phyloP scores from a whole-genome alignment of 1,284 basidiomycete species.

The Takashimella tepidaria region DNA sequence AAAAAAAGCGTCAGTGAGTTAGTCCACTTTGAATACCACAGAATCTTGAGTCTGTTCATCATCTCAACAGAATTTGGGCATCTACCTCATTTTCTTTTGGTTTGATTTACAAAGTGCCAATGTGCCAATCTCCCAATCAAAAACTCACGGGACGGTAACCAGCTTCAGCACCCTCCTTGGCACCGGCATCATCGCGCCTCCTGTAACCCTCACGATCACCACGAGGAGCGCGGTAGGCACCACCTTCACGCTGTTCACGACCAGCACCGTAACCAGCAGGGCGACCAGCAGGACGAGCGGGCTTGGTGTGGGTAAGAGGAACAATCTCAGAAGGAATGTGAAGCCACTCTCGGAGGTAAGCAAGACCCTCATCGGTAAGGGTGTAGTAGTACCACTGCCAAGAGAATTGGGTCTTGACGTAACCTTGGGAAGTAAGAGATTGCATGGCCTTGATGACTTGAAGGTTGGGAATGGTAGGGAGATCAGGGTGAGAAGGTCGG shows the following conservation, averaged over 20 bases:
- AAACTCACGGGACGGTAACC: slow-evolving; percentile 65
- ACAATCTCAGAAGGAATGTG: slow-evolving; percentile 92
- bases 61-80: no score
- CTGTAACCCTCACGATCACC: slow-evolving; percentile 80
- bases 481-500: slow-evolving; percentile 93
- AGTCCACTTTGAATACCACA: no score
- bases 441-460: slow-evolving; percentile 99
- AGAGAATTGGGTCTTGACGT: slow-evolving; percentile 96
- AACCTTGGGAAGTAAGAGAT: slow-evolving; percentile 90
- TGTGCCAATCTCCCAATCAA: no score
- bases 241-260: slow-evolving; percentile 48
- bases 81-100: no score
- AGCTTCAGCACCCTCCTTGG: slow-evolving; percentile 65
- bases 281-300: slow-evolving; percentile 59
- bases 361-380: slow-evolving; percentile 89
- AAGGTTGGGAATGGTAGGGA: slow-evolving; percentile 88
- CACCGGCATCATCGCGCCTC: slow-evolving; percentile 53
- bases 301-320: slow-evolving; percentile 92
- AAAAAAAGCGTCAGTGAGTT: no score
- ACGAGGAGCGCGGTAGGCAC: slow-evolving; percentile 79
- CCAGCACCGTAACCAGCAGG: slow-evolving; percentile 60
- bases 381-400: slow-evolving; percentile 96
- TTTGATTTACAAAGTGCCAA: no score
- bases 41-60: no score
- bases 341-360: slow-evolving; percentile 90